phyloP scores from a whole-genome alignment of 441 rosid species.

The Euphorbia schlechtendalii region DNA sequence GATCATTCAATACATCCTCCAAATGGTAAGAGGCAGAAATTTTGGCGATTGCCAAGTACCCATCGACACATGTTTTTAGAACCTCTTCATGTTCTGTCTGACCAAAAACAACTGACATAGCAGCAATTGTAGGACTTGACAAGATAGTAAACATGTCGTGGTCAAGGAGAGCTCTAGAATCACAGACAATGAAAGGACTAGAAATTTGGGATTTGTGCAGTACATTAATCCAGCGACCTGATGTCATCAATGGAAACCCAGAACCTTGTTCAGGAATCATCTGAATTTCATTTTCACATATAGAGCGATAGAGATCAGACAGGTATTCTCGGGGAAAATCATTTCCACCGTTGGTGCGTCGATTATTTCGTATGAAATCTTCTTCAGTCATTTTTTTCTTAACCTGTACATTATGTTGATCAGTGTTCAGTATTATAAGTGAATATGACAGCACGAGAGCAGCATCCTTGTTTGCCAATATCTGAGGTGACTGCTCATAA shows the following conservation, averaged over 20 bases:
- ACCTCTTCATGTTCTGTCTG: conserved; percentile 90
- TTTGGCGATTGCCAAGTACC: conserved; percentile 87
- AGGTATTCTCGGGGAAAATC: conserved; percentile 88
- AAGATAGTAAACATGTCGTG: conserved; percentile 88
- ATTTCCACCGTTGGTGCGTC: conserved; percentile 79
- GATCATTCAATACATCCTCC: conserved; percentile 80
- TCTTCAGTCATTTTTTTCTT: conserved; percentile 97
- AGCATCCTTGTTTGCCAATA: conserved; percentile 79
- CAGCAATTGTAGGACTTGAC: conserved; percentile 97
- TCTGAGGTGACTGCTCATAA: conserved; percentile 85
- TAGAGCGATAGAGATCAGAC: conserved; percentile 76
- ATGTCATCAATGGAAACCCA: conserved; percentile 85
- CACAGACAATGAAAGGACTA: conserved; percentile 61
- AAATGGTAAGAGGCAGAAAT: conserved; percentile 85
- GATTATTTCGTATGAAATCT: conserved; percentile 85
- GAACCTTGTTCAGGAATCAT: conserved; percentile 88
- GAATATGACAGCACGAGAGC: conserved; percentile 90
- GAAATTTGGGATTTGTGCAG: conserved; percentile 87
- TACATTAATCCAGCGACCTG: conserved; percentile 94
- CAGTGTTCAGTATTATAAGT: conserved; percentile 85
- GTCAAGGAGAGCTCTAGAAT: conserved; percentile 77
- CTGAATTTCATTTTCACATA: conserved; percentile 86
- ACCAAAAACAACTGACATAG: conserved; percentile 91
- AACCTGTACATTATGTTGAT: conserved; percentile 89
- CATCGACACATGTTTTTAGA: conserved; percentile 79